Conservation (phyloP, 805 yeast genomes). For the Naumovozyma baii region DNA sequence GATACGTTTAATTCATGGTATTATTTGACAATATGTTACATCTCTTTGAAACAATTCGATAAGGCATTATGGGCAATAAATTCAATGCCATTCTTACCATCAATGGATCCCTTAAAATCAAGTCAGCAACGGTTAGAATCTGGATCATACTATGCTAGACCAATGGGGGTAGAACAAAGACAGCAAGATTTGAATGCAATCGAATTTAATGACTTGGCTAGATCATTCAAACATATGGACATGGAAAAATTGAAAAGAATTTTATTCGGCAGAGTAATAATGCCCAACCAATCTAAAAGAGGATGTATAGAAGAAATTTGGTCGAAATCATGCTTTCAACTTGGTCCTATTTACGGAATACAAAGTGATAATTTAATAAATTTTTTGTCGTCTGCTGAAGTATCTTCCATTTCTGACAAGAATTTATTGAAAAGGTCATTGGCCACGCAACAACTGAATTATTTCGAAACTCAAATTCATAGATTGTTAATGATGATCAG, state of each 20-base stretch:
- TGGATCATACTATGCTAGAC: neutral
- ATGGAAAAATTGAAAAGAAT: constrained; percentile 18
- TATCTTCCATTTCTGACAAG: constrained; percentile 19
- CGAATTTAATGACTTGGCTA: constrained; percentile 19
- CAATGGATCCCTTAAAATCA: constrained; percentile 1
- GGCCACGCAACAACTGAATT: constrained; percentile 19
- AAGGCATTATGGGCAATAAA: constrained; percentile 24
- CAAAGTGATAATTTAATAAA: constrained; percentile 22
- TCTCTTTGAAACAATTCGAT: constrained; percentile 14
- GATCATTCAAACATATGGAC: constrained; percentile 16
- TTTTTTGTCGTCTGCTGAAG: constrained; percentile 25
- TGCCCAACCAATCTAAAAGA: constrained; percentile 21
- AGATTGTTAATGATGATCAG: constrained; percentile 61
- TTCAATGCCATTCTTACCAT: constrained; percentile 22
- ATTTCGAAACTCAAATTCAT: constrained; percentile 40
- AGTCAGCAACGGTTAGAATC: neutral
- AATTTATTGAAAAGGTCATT: constrained; percentile 23
- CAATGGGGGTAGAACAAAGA: neutral
- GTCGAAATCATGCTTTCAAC: constrained; percentile 17
- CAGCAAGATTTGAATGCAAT: constrained; percentile 12
- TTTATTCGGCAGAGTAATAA: constrained; percentile 26
- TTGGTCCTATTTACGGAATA: constrained; percentile 30
- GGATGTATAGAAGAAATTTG: constrained; percentile 20
- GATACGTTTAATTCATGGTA: constrained; percentile 27
- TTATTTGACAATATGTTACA: constrained; percentile 21